Base-by-base conservation (phyloP, 2,329 filamentous ascomycete species). In the Claviceps arundinis region DNA sequence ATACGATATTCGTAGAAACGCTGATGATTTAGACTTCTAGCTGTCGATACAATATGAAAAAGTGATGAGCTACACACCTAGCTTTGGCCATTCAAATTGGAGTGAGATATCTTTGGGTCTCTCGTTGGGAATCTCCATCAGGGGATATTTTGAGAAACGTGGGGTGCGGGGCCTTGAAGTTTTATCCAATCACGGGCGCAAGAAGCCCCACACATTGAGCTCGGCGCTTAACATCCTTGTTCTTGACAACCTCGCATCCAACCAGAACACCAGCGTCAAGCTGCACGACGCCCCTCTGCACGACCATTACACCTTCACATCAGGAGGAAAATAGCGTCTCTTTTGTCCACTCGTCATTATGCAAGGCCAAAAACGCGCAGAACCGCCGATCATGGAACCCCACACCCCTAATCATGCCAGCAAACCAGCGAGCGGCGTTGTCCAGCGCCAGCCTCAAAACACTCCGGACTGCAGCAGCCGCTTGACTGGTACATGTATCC, bases 381-480 rank as follows among this genome's bases (percentile, higher is more conserved):
- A 34, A 16, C 37, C 37, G 43, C 19, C 50, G 8, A 47, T 17
- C 50, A 37, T 42, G 53, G 50, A 34, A 34, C 30, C 30, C 30
- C 30, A 34, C 30, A 34, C 30, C 30, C 30, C 30, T 34, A 9
- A 34, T 34, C 40, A 34, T 30, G 41, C 44, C 54, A 56, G 58
- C 58, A 55, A 34, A 34, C 30, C 30, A 34, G 30, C 30, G 1
- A 34, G 30, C 30, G 30, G 30, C 30, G 30, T 11, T 34, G 30
- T 34, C 30, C 30, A 34, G 30, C 30, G 30, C 8, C 30, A 34
- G 30, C 30, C 30, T 65, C 64, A 66, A 69, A 62, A 67, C 70
- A 71, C 62, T 64, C 61, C 63, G 63, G 66, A 66, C 68, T 66
- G 76, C 73, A 76, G 66, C 71, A 75, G 69, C 72, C 73, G 73